These are phyloP conservation scores for Tylopilus subfusipes DNA, from an alignment of 768 basidiomycete genomes.

Conservation along the genomic window DNA sequence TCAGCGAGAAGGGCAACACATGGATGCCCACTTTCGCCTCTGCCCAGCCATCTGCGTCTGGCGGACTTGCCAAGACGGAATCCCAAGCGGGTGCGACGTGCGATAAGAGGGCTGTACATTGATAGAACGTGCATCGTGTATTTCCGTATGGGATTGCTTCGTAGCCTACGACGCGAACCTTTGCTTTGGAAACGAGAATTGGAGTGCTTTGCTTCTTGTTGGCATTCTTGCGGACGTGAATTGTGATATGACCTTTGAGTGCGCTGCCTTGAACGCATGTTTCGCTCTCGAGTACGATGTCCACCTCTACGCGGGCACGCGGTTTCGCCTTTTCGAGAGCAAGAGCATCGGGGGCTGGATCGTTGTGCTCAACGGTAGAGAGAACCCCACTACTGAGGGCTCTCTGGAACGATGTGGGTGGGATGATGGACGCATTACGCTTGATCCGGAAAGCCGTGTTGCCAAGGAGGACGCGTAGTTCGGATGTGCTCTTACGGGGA, in stretches of 20 bases:
- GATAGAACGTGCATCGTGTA: conserved; percentile 79
- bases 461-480: conserved; percentile 62
- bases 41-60: conserved; percentile 61
- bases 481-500: conserved; percentile 48
- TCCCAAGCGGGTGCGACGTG: conserved; percentile 45
- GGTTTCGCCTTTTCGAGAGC: conserved; percentile 69
- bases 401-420: conserved; percentile 17
- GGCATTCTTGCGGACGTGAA: conserved; percentile 54
- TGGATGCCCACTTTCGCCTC: conserved; percentile 65
- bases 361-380: conserved; percentile 5
- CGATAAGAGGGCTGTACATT: conserved; percentile 56
- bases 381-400: conserved; percentile 1
- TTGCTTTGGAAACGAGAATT: conserved; percentile 68
- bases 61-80: conserved; percentile 40
- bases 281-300: conserved; percentile 73
- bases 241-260: conserved; percentile 65
- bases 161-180: conserved; percentile 81
- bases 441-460: conserved; percentile 55
- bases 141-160: conserved; percentile 61
- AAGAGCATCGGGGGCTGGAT: conserved; percentile 30
- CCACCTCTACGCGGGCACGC: conserved; percentile 75
- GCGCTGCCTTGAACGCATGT: conserved; percentile 76
- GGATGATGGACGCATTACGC: conserved; percentile 46
- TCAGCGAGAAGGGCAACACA: conserved; percentile 67
- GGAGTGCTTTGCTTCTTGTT: conserved; percentile 49